These are phyloP conservation scores for Carex littledalei DNA, from an alignment of 176 grass and related monocot genomes.

Conservation along the genomic window DNA sequence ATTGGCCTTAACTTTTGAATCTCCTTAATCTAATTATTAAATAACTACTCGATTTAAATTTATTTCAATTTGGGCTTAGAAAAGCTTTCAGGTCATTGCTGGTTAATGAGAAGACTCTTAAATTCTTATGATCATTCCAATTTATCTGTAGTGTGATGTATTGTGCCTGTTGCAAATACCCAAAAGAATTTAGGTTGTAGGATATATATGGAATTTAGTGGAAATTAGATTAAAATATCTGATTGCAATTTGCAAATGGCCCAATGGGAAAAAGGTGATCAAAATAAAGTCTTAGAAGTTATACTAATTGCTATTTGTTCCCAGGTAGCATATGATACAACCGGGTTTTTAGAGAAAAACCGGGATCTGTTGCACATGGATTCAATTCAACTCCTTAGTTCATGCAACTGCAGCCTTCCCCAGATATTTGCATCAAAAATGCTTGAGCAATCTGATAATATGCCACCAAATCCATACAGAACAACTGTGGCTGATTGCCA, in stretches of 20 bases:
- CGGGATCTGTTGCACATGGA: conserved; percentile 96
- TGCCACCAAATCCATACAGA: conserved; percentile 52
- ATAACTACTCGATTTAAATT: background rate
- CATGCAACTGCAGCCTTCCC: conserved; percentile 70
- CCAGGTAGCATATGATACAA: conserved; percentile 61
- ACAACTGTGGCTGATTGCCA: conserved; percentile 79
- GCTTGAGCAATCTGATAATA: conserved; percentile 61
- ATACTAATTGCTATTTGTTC: background rate
- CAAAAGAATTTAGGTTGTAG: background rate
- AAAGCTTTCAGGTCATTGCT: background rate
- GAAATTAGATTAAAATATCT: background rate
- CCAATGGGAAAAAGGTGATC: background rate
- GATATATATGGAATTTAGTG: background rate
- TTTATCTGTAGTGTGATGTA: background rate
- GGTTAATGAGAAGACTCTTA: background rate
- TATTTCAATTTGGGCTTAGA: background rate
- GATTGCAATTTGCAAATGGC: background rate
- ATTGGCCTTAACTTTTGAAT: background rate
- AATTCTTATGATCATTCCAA: background rate
- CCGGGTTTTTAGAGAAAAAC: conserved; percentile 96
- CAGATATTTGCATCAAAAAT: conserved; percentile 96
- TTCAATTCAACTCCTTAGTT: conserved; percentile 78
- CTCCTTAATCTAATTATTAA: background rate
- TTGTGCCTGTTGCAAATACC: background rate
- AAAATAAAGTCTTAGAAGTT: background rate